phyloP scores from a whole-genome alignment of 257 asterid species.

The Schizonepeta tenuifolia region DNA sequence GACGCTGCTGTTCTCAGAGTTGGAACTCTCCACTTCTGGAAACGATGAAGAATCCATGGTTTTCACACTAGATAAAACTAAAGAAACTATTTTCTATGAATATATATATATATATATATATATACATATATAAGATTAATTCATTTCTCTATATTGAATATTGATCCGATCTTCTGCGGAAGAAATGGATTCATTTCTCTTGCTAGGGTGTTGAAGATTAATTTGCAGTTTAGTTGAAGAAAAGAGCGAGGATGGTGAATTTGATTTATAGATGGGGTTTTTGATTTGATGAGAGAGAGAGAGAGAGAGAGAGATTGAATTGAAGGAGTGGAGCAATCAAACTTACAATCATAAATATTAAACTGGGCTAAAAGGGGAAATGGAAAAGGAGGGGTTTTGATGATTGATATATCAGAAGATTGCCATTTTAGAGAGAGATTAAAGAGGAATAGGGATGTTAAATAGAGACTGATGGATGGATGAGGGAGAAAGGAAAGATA shows the following conservation, averaged over 20 bases:
- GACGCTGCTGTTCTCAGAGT: conserved; percentile 47
- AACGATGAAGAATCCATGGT: conserved; percentile 52
- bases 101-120: too few species aligned
- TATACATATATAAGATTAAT: too few species aligned
- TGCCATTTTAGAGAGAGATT: conserved; percentile 58
- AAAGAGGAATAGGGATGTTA: conserved; percentile 25
- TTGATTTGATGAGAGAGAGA: conserved; percentile 18
- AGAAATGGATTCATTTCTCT: not conserved
- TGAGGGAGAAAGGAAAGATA: conserved; percentile 25
- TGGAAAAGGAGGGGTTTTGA: conserved; percentile 34
- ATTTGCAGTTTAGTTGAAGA: not conserved
- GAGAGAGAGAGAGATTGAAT: not conserved
- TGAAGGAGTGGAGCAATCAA: conserved; percentile 19
- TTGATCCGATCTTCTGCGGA: not conserved
- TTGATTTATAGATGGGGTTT: conserved; percentile 12
- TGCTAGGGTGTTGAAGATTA: too few species aligned
- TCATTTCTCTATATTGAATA: too few species aligned
- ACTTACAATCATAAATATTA: conserved; percentile 18
- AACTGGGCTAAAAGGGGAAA: conserved; percentile 35
- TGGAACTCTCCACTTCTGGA: conserved; percentile 56
- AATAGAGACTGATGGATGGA: conserved; percentile 42
- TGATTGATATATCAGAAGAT: conserved; percentile 56
- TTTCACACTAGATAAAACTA: too few species aligned
- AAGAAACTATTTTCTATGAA: too few species aligned
- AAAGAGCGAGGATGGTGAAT: not conserved